phyloP scores from a whole-genome alignment of 2,329 filamentous ascomycete species.

The Aspergillus clavatus region DNA sequence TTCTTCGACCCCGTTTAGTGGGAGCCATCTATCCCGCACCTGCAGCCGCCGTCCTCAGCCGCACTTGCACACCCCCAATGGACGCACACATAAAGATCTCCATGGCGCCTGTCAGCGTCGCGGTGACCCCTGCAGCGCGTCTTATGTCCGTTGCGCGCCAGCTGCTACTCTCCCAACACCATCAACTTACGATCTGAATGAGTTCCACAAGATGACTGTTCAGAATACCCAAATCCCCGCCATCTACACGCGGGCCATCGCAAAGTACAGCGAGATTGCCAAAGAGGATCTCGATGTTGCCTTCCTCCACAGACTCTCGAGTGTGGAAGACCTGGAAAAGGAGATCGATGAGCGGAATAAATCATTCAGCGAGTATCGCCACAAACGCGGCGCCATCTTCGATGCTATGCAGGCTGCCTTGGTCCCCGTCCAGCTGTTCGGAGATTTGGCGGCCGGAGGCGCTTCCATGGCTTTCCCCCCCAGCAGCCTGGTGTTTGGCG shows the following conservation, averaged over 20 bases:
- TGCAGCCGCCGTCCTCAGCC: too few relatives aligned
- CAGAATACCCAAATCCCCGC: conserved; percentile 5
- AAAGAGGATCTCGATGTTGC: conserved; percentile 4
- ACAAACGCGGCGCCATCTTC: conserved; percentile 9
- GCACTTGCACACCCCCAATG: too few relatives aligned
- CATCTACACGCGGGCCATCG: conserved; percentile 6
- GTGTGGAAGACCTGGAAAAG: conserved; percentile 5
- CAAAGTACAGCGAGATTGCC: conserved; percentile 8
- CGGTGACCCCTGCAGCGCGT: too few relatives aligned
- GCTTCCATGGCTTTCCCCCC: conserved; percentile 10
- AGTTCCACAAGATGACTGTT: background rate
- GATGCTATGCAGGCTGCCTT: conserved; percentile 4
- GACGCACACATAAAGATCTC: too few relatives aligned
- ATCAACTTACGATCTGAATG: too few relatives aligned
- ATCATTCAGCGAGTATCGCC: conserved; percentile 9
- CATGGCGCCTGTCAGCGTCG: too few relatives aligned
- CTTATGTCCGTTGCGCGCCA: too few relatives aligned
- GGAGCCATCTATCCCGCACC: too few relatives aligned
- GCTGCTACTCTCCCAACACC: too few relatives aligned
- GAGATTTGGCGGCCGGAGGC: conserved; percentile 8
- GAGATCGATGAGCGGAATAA: conserved; percentile 9
- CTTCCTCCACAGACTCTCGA: conserved; percentile 5
- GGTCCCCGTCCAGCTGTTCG: conserved; percentile 9
- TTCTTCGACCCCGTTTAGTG: too few relatives aligned
- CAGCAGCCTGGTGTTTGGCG: conserved; percentile 30